Evolutionary conservation across 192 early-diverging fungal species (phyloP).

Genomic region (Linnemannia hyalina): DNA sequence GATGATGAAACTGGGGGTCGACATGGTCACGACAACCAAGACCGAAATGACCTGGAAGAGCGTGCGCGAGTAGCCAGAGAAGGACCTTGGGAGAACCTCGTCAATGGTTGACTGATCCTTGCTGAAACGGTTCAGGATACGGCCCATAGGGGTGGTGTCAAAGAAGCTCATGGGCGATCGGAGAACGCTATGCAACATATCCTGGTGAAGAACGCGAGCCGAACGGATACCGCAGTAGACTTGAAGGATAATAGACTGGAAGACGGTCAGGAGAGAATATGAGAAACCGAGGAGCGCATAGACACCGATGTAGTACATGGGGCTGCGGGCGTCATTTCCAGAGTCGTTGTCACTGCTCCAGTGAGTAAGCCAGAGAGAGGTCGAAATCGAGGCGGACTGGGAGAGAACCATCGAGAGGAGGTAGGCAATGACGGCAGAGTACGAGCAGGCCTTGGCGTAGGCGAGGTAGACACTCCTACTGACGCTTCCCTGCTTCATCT

Average conservation of each 20-base stretch:
- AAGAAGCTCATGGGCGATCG: conserved; percentile 83
- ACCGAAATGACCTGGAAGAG: conserved; percentile 62
- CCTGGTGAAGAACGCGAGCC: conserved; percentile 76
- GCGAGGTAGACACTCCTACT: conserved; percentile 82
- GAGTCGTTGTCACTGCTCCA: conserved; percentile 74
- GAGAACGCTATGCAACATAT: conserved; percentile 84
- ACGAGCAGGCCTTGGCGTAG: conserved; percentile 85
- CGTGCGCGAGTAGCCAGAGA: conserved; percentile 64
- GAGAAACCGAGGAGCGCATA: conserved; percentile 87
- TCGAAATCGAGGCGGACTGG: conserved; percentile 68
- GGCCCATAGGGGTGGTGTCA: conserved; percentile 82
- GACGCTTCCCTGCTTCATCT: conserved; percentile 86
- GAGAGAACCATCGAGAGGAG: conserved; percentile 68
- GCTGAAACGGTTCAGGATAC: conserved; percentile 83
- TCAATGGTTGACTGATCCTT: conserved; percentile 75
- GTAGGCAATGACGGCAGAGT: conserved; percentile 69
- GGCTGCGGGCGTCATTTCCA: conserved; percentile 48
- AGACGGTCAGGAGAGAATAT: conserved; percentile 72
- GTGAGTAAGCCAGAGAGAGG: conserved; percentile 80
- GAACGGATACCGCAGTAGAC: conserved; percentile 85
- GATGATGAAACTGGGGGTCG: conserved; percentile 77
- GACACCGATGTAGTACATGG: conserved; percentile 77
- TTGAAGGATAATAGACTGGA: conserved; percentile 83
- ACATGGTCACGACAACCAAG: conserved; percentile 59
- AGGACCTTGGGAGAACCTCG: conserved; percentile 72